Base-by-base conservation (phyloP, 2,329 filamentous ascomycete genomes). In the Claviceps maximensis region DNA sequence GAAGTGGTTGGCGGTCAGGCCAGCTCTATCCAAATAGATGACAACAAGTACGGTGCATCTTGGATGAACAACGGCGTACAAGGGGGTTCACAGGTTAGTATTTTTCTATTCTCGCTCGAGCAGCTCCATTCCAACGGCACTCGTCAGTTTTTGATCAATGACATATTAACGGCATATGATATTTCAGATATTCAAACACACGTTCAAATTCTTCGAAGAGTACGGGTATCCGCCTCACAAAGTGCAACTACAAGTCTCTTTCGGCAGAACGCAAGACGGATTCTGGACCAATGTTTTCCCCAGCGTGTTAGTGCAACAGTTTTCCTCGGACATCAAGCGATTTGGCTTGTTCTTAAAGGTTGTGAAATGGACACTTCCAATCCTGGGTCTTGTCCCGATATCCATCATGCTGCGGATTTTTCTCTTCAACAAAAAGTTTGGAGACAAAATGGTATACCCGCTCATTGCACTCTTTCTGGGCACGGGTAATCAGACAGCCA, bases 381-480 rank as follows among this genome's bases (percentile, higher is more conserved):
- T 83, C 33, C 73, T 84, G 47, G 79, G 77, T 0, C 64, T 84
- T 2, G 62, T 84, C 1, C 81, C 80, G 0, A 80, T 89, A 60
- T 81, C 79, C 55, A 66, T 80, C 36, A 75, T 88, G 63, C 72
- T 88, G 59, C 78, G 78, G 53, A 65, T 87, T 50, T 87, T 86
- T 65, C 69, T 79, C 53, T 88, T 89, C 67, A 82, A 74, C 53
- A 74, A 78, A 10, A 83, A 86, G 53, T 89, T 89, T 62, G 78
- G 77, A 17, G 82, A 88, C 60, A 81, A 80, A 38, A 82, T 89
- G 66, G 80, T 84, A 0, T 74, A 86, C 54, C 85, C 85, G 1
- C 78, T 89, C 63, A 78, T 87, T 33, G 85, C 85, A 0, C 70
- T 89, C 1, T 88, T 89, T 62, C 71, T 89, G 0, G 85, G 85